Conservation (phyloP, 1,284 basidiomycete genomes). For the Apiotrichum domesticum region DNA sequence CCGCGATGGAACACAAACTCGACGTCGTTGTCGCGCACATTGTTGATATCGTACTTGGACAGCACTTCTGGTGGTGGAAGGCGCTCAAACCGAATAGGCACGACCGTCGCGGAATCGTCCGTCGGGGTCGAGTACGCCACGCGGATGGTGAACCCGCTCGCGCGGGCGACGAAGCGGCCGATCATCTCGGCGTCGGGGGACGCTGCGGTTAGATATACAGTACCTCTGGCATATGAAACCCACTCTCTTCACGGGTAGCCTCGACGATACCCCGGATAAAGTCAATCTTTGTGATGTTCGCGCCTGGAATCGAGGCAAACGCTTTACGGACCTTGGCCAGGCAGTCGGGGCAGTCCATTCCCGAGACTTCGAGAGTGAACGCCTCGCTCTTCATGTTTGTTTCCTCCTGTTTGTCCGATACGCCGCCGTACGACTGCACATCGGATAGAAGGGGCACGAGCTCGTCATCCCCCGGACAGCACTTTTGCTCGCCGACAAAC, state of each 20-base stretch:
- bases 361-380: slow-evolving; percentile 8
- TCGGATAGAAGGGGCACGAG: neutral
- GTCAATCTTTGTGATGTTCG: slow-evolving; percentile 9
- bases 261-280: slow-evolving; percentile 15
- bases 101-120: neutral
- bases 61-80: neutral
- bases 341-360: slow-evolving; percentile 29
- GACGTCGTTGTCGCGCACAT: too few relatives aligned
- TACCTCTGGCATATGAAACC: neutral
- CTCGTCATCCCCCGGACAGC: neutral
- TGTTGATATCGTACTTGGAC: too few relatives aligned
- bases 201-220: neutral
- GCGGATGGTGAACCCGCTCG: too few relatives aligned
- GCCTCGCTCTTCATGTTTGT: neutral
- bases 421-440: neutral
- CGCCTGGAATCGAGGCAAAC: slow-evolving; percentile 10
- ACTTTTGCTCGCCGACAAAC: too few relatives aligned
- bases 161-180: too few relatives aligned
- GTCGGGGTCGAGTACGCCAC: neutral
- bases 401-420: neutral
- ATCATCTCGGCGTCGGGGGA: too few relatives aligned
- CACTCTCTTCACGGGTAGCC: slow-evolving; percentile 7
- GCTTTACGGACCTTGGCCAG: slow-evolving; percentile 16
- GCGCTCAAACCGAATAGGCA: neutral
- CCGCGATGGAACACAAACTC: too few relatives aligned